phyloP scores from a whole-genome alignment of 768 basidiomycete genomes.

The Lanmaoa rubissima region DNA sequence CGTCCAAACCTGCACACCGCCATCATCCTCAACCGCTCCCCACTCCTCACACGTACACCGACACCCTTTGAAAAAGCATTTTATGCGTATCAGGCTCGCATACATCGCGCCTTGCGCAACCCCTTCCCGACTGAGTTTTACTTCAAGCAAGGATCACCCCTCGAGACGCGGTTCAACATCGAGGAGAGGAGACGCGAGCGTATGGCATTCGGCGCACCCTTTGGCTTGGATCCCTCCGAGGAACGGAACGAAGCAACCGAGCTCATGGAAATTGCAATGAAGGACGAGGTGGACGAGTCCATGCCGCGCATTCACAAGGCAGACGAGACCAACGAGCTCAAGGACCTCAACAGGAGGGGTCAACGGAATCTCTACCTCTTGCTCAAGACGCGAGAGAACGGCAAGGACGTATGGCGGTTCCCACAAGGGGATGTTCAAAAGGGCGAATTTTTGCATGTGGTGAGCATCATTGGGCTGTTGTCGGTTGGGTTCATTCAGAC shows the following conservation, averaged over 20 bases:
- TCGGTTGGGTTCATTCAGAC: background rate
- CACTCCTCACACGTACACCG: constrained; percentile 68
- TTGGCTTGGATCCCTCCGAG: constrained; percentile 44
- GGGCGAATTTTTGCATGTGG: constrained; percentile 77
- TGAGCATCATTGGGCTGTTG: constrained; percentile 29
- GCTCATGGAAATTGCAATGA: constrained; percentile 56
- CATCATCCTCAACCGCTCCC: constrained; percentile 77
- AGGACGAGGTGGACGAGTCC: constrained; percentile 60
- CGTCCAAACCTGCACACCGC: constrained; percentile 52
- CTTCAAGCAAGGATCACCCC: constrained; percentile 87
- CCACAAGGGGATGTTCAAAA: constrained; percentile 64
- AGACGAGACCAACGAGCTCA: constrained; percentile 58
- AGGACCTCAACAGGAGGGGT: constrained; percentile 77
- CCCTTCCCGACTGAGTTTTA: constrained; percentile 90
- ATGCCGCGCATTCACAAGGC: constrained; percentile 60
- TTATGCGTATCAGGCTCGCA: constrained; percentile 78
- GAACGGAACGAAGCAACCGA: constrained; percentile 48
- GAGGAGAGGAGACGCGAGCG: constrained; percentile 74
- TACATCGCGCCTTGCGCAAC: constrained; percentile 82
- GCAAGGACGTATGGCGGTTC: constrained; percentile 72
- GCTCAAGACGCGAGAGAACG: constrained; percentile 49
- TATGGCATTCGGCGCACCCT: constrained; percentile 67
- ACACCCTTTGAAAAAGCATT: constrained; percentile 77
- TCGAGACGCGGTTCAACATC: constrained; percentile 75
- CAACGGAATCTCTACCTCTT: constrained; percentile 90